These are phyloP conservation scores for Tolypocladium cylindrosporum DNA, from an alignment of 2,329 filamentous ascomycete species.

Conservation along the genomic window DNA sequence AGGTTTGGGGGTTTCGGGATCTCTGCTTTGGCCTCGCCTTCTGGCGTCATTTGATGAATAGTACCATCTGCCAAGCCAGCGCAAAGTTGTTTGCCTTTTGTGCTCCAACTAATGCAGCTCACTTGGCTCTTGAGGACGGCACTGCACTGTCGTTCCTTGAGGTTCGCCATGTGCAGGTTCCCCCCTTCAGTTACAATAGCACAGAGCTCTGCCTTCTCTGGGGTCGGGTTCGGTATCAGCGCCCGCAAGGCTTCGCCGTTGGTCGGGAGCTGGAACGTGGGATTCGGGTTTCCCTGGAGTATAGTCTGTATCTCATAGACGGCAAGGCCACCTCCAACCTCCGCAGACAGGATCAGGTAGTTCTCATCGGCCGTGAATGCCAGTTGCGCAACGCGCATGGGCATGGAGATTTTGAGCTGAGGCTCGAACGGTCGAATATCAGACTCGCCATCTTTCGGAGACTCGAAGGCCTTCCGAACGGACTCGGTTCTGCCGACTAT, in stretches of 20 bases:
- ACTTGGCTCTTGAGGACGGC: conserved; percentile 60
- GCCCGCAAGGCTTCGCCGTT: conserved; percentile 64
- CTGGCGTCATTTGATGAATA: conserved; percentile 72
- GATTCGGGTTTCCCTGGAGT: conserved; percentile 52
- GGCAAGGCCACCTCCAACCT: conserved; percentile 69
- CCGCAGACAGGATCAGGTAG: conserved; percentile 72
- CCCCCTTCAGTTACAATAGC: conserved; percentile 74
- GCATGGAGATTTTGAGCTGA: conserved; percentile 61
- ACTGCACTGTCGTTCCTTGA: conserved; percentile 59
- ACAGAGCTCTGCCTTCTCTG: conserved; percentile 62
- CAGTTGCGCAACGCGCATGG: conserved; percentile 74
- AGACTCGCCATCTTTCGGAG: conserved; percentile 46
- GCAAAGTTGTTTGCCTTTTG: conserved; percentile 83
- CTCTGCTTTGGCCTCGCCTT: conserved; percentile 65
- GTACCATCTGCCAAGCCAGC: conserved; percentile 76
- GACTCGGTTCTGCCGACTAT: conserved; percentile 67
- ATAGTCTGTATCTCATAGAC: conserved; percentile 70
- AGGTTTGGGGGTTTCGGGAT: conserved; percentile 69
- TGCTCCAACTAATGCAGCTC: conserved; percentile 84
- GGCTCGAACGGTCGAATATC: conserved; percentile 64
- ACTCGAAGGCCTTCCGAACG: conserved; percentile 64
- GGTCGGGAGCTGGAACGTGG: conserved; percentile 67
- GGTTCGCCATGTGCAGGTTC: conserved; percentile 72
- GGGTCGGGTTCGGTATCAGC: conserved; percentile 70
- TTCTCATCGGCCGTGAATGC: conserved; percentile 86